Evolutionary conservation across 2,329 filamentous ascomycete genomes (phyloP), one percentile per base, ranked within the genome.

Genomic region (Pezizomycotina sp.): DNA sequence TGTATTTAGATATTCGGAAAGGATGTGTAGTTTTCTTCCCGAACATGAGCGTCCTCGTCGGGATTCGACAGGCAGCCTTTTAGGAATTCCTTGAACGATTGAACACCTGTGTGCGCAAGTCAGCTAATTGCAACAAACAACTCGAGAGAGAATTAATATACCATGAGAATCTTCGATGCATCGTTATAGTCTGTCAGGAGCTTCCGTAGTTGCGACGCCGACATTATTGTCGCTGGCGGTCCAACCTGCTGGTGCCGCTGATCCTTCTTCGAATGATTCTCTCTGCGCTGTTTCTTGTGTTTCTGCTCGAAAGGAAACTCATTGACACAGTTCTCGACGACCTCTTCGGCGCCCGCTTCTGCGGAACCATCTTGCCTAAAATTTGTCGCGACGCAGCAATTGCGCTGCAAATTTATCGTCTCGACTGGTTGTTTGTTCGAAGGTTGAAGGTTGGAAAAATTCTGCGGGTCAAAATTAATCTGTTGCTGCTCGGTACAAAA

Each of bases 1-100:
- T 5, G 62, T 58, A 28, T 71, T 63, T 31, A 89, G 68, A 53
- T 77, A 89, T 47, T 79, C 71, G 46, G 65, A 65, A 20, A 86
- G 60, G 34, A 86, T 74, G 53, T 59, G 59, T 54, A 60, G 58
- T 43, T 51, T 48, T 25, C 22, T 24, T 6, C 18, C 19, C 9
- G n/a, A n/a, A 34, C 21, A 7, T 34, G 34, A 8, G 23, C 20
- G 15, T 28, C 32, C n/a, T 44, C 37, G 10, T n/a, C n/a, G n/a
- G n/a, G n/a, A 34, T 38, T 42, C 34, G 26, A 46, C 15, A 26
- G 45, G 23, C 46, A 48, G 20, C 41, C 28, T 10, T 31, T 31
- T 10, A 51, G 29, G 25, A 51, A 50, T 4, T 36, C 30, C 27
- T 46, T 48, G 27, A 51, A 49, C 4, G 36, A 35, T 33, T 49